A percentile compares a stretch with the other conserved stretches of the same genome.
Conservation (phyloP, 306 rosid species). For the Cicer cuneatum region DNA sequence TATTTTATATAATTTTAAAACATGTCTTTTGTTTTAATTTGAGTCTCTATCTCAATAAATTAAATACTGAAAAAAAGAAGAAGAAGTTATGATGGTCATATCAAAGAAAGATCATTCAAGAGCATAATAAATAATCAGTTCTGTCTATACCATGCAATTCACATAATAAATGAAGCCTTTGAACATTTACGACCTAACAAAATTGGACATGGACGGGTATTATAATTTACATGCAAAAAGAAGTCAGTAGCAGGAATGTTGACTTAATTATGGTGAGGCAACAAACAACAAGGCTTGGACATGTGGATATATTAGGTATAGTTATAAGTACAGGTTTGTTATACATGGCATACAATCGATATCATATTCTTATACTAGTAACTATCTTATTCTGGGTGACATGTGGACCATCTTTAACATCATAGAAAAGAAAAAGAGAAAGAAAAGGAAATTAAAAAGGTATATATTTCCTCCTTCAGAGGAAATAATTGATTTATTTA, state of each 20-base stretch:
- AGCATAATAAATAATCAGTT: background rate
- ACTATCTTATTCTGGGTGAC: constrained; percentile 35
- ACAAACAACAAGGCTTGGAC: constrained; percentile 30
- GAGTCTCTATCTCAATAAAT: too few species aligned
- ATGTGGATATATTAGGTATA: constrained; percentile 26
- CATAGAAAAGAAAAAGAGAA: background rate
- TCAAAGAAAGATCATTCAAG: background rate
- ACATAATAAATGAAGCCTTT: too few species aligned
- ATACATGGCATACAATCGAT: background rate
- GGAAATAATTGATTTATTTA: too few species aligned
- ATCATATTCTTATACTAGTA: background rate
- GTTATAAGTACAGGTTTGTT: background rate
- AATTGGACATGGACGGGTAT: background rate
- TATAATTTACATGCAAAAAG: constrained; percentile 23
- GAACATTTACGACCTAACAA: background rate
- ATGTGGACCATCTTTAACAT: constrained; percentile 25
- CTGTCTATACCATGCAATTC: constrained; percentile 28
- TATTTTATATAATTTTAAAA: too few species aligned
- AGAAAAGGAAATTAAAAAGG: background rate
- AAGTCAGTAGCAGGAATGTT: constrained; percentile 26
- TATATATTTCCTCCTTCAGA: too few species aligned
- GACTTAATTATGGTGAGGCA: constrained; percentile 29
- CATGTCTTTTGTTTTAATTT: too few species aligned
- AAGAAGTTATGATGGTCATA: background rate
- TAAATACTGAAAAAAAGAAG: background rate